Conservation (phyloP, 2,329 filamentous ascomycete species). For the Trichoderma guizhouense region DNA sequence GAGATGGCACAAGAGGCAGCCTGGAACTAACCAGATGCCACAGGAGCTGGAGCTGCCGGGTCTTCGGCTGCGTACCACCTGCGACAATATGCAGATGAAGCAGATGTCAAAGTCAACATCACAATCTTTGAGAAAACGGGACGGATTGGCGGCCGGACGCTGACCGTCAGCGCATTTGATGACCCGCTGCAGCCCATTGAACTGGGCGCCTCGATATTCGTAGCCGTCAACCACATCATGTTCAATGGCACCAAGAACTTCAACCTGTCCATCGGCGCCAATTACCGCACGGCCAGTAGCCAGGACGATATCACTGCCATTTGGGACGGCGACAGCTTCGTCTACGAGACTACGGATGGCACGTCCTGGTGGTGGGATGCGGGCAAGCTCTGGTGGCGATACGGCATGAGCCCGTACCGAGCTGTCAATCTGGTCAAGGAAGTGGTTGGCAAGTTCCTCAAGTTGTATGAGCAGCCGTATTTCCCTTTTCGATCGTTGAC, state of each 20-base stretch:
- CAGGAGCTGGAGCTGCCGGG: conserved; percentile 86
- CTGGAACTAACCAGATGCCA: background rate
- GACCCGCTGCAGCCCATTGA: conserved; percentile 69
- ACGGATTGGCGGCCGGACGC: conserved; percentile 80
- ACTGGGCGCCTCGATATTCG: conserved; percentile 89
- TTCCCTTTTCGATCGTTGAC: conserved; percentile 84
- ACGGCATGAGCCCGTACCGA: conserved; percentile 73
- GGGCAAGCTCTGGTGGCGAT: conserved; percentile 77
- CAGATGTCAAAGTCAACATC: conserved; percentile 65
- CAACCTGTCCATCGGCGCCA: conserved; percentile 57
- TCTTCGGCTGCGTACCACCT: conserved; percentile 85
- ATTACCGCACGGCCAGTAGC: conserved; percentile 41
- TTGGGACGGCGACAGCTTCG: conserved; percentile 77
- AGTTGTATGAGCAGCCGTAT: conserved; percentile 73
- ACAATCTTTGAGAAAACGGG: conserved; percentile 80
- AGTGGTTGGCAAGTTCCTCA: conserved; percentile 69
- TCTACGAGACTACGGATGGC: conserved; percentile 60
- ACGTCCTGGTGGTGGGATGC: conserved; percentile 74
- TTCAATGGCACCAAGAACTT: conserved; percentile 69
- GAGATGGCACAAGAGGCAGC: background rate
- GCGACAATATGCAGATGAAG: conserved; percentile 62
- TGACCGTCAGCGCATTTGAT: conserved; percentile 75
- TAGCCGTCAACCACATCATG: conserved; percentile 78
- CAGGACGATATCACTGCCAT: conserved; percentile 64
- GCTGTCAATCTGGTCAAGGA: conserved; percentile 69